Evolutionary conservation across 2,329 filamentous ascomycete genomes (phyloP), one percentile per base, ranked within the genome.

Genomic region (Fusarium brevicatenulatum): DNA sequence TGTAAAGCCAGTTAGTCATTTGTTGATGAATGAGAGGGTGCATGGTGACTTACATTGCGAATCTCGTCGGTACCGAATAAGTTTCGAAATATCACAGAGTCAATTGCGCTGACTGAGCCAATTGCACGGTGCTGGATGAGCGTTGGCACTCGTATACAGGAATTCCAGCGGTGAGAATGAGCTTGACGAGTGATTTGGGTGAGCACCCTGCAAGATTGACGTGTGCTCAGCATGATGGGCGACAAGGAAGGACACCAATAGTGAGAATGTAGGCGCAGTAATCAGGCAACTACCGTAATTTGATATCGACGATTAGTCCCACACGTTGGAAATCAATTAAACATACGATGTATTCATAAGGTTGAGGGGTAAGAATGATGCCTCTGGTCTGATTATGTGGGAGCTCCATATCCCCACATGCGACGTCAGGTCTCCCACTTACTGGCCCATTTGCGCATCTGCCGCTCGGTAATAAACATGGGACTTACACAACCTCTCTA

Each of bases 31-130:
- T 4, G 2, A 11, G 12, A 23, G 7, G 7, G 4, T 4, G 2
- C 2, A 2, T 0, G 7, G 9, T 10, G 19, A 30, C 37, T 23
- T 25, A 60, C 86, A 80, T 77, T 85, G 80, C 86, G 82, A 44
- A 87, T 85, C 68, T 87, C 85, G 9, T 86, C 82, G 3, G 85
- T 87, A 15, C 86, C 86, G 63, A 88, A 88, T 2, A 88, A 77
- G 12, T 85, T 86, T 7, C 85, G 82, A 71, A 87, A 88, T 23
- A 88, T 82, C 13, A 82, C 81, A 10, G 86, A 88, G 73, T 88
- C 86, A 57, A 87, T 83, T 2, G 68, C 68, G 0, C 69, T 70
- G 46, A 66, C 47, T 2, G 47, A 60, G 1, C 59, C 68, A 12
- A 70, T 32, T 8, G 23, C 4, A 1, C 52, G 37, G 15, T 16